Conservation (phyloP, 306 rosid genomes). For the Rosa persica region DNA sequence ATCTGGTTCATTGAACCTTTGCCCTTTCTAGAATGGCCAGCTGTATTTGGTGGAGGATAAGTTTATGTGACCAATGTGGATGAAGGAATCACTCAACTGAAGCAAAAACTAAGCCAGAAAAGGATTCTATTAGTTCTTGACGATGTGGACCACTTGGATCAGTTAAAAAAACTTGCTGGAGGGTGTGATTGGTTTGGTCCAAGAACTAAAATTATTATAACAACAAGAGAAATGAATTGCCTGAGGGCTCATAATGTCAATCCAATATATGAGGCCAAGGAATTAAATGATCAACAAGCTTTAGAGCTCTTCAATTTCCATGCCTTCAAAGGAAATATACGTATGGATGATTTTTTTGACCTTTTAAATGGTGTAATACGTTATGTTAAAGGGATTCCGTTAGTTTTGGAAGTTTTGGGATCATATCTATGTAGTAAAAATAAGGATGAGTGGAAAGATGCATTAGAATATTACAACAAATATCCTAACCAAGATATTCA, state of each 20-base stretch:
- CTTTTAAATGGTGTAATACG: neutral
- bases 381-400: constrained; percentile 19
- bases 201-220: constrained; percentile 6
- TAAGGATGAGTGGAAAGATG: constrained; percentile 34
- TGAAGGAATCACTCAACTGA: neutral
- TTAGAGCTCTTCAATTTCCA: neutral
- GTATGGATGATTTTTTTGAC: neutral
- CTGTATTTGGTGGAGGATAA: neutral
- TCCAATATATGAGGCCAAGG: neutral
- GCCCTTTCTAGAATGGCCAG: neutral
- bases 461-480: constrained; percentile 30
- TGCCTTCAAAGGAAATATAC: neutral
- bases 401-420: constrained; percentile 43
- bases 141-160: neutral
- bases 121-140: constrained; percentile 1
- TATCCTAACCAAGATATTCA: constrained; percentile 35
- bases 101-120: neutral
- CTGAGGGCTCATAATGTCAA: neutral
- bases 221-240: constrained; percentile 2
- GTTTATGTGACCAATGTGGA: neutral
- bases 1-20: neutral
- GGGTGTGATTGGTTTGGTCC: neutral
- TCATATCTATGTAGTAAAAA: constrained; percentile 23
- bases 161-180: neutral
- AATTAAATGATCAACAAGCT: neutral